These are phyloP conservation scores for Pythium rishiriense DNA, from an alignment of 352 stramenopile species.

Conservation along the genomic window DNA sequence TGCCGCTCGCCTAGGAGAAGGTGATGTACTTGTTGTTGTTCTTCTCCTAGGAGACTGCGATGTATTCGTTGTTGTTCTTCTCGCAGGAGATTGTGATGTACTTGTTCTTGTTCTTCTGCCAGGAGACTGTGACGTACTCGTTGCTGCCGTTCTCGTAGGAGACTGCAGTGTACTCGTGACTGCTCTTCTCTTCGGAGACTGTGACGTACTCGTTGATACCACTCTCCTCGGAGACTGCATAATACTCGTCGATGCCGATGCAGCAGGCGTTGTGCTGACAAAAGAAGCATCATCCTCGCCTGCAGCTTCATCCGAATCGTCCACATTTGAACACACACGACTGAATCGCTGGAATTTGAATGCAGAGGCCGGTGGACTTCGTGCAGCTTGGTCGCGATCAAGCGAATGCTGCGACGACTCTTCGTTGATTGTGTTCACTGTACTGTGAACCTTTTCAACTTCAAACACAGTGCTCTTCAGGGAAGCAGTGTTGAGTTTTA, in stretches of 20 bases:
- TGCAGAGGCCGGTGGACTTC: slow-evolving; percentile 25
- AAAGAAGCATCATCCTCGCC: slow-evolving; percentile 14
- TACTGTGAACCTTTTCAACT: slow-evolving; percentile 6
- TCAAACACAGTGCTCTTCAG: neutral
- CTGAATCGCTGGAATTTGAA: slow-evolving; percentile 33
- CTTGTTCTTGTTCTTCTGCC: neutral
- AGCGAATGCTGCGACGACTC: slow-evolving; percentile 8
- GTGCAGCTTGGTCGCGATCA: slow-evolving; percentile 11
- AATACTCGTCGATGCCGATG: neutral
- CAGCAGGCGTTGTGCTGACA: slow-evolving; percentile 9
- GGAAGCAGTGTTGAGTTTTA: neutral
- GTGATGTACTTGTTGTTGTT: too few species aligned
- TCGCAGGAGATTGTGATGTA: neutral
- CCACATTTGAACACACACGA: slow-evolving; percentile 46
- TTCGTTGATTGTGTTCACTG: neutral
- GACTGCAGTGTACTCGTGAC: neutral
- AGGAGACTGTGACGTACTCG: neutral
- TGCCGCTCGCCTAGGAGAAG: too few species aligned
- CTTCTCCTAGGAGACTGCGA: too few species aligned
- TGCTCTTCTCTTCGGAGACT: neutral
- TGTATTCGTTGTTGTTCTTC: neutral
- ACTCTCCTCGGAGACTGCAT: neutral
- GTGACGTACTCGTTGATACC: neutral
- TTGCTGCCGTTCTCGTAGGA: neutral
- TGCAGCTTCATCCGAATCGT: slow-evolving; percentile 40